These are phyloP conservation scores for Nitzschia sp. DNA, from an alignment of 108 stramenopile genomes.

Conservation along the genomic window DNA sequence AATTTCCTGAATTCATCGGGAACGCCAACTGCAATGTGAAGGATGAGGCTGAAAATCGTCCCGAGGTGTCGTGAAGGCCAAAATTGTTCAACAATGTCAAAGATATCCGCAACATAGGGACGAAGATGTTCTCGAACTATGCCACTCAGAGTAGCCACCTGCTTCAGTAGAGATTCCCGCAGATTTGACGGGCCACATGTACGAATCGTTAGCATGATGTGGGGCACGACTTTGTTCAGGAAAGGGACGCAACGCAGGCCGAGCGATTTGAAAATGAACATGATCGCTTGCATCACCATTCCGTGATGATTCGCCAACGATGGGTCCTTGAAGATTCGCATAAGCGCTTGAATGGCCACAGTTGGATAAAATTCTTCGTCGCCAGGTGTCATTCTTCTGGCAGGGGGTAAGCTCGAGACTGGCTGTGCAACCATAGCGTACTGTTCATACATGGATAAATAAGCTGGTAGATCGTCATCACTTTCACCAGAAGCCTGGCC, in stretches of 20 bases:
- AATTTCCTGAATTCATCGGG: slow-evolving; percentile 86
- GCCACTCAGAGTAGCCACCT: slow-evolving; percentile 80
- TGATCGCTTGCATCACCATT: slow-evolving; percentile 92
- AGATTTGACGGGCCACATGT: slow-evolving; percentile 79
- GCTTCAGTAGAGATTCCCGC: slow-evolving; percentile 89
- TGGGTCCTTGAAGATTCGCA: slow-evolving; percentile 87
- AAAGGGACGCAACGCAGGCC: slow-evolving; percentile 89
- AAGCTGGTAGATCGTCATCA: slow-evolving; percentile 79
- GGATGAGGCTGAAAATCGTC: slow-evolving; percentile 80
- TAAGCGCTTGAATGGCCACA: slow-evolving; percentile 89
- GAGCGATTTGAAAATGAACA: slow-evolving; percentile 92
- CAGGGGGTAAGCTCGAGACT: slow-evolving; percentile 62
- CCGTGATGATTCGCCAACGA: slow-evolving; percentile 91
- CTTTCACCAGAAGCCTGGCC: slow-evolving; percentile 19
- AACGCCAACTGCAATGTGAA: slow-evolving; percentile 80
- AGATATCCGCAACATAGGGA: slow-evolving; percentile 88
- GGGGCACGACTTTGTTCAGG: slow-evolving; percentile 85
- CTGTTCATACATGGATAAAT: slow-evolving; percentile 89
- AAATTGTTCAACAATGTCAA: slow-evolving; percentile 86
- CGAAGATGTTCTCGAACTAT: slow-evolving; percentile 89
- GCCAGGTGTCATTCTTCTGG: slow-evolving; percentile 65
- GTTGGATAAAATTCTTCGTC: slow-evolving; percentile 93
- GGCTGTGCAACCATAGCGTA: slow-evolving; percentile 90
- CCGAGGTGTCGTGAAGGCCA: slow-evolving; percentile 89
- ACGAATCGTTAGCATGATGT: slow-evolving; percentile 81